phyloP scores from a whole-genome alignment of 2,329 filamentous ascomycete species.

The Tolypocladium tundrense region DNA sequence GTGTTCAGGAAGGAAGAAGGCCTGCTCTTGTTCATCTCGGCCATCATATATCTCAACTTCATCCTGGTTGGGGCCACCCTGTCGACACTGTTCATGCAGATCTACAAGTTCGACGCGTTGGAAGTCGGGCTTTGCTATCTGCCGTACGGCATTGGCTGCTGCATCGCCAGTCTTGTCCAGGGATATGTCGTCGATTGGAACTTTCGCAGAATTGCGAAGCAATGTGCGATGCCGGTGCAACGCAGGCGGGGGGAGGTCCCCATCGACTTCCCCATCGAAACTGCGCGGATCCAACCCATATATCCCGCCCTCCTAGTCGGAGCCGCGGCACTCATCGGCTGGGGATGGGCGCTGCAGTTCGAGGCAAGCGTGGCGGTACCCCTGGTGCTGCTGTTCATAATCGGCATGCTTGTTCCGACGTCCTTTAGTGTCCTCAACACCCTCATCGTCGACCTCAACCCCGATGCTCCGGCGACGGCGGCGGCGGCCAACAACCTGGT shows the following conservation, averaged over 20 bases:
- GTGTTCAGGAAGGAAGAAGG: conserved; percentile 48
- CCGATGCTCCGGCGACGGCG: conserved; percentile 48
- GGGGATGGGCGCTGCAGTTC: conserved; percentile 46
- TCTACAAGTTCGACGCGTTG: conserved; percentile 40
- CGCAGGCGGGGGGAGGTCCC: conserved; percentile 45
- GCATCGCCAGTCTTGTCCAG: conserved; percentile 36
- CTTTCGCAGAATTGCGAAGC: conserved; percentile 56
- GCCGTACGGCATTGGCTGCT: conserved; percentile 42
- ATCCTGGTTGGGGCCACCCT: conserved; percentile 43
- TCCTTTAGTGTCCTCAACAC: conserved; percentile 55
- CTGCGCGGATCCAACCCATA: conserved; percentile 42
- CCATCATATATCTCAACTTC: conserved; percentile 45
- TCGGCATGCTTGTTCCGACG: conserved; percentile 48
- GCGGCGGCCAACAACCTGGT: conserved; percentile 55
- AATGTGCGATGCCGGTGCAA: conserved; percentile 50
- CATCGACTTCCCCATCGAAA: conserved; percentile 42
- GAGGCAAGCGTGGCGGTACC: conserved; percentile 43
- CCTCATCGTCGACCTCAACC: conserved; percentile 53
- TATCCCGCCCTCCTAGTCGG: conserved; percentile 45
- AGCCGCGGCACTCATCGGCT: conserved; percentile 40
- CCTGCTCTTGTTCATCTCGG: conserved; percentile 40
- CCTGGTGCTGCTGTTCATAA: conserved; percentile 44
- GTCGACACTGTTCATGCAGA: conserved; percentile 37
- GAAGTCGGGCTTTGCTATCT: conserved; percentile 45
- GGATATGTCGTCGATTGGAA: conserved; percentile 57